Conservation (phyloP, 192 early-diverging fungal species). For the Coemansia sp. region DNA sequence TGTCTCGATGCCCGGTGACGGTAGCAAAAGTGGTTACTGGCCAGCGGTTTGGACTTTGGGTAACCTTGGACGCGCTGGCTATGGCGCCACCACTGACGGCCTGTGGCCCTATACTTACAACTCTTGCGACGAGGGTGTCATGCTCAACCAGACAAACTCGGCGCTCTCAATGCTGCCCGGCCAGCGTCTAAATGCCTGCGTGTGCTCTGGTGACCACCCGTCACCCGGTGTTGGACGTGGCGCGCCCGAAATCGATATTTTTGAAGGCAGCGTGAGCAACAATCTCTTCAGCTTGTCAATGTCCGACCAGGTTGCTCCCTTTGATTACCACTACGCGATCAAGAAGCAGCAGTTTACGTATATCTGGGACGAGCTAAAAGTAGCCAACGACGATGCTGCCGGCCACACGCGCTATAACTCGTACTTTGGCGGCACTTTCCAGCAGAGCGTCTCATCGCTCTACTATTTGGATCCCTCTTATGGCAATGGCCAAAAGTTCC, state of each 20-base stretch:
- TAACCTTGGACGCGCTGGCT: constrained; percentile 60
- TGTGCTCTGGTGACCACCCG: constrained; percentile 57
- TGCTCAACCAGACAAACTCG: constrained; percentile 59
- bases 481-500: constrained; percentile 36
- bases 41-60: constrained; percentile 61
- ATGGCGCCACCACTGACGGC: constrained; percentile 59
- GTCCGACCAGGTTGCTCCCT: constrained; percentile 57
- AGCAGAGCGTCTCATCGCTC: constrained; percentile 54
- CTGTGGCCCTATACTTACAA: constrained; percentile 59
- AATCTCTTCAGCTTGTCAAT: constrained; percentile 38
- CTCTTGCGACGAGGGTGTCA: constrained; percentile 56
- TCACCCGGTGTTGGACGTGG: constrained; percentile 56
- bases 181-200: constrained; percentile 57
- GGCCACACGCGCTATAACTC: constrained; percentile 45
- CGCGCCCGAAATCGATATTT: constrained; percentile 60
- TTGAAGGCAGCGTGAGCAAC: constrained; percentile 50
- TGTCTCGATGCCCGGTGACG: constrained; percentile 57
- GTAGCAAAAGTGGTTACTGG: constrained; percentile 54
- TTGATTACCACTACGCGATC: constrained; percentile 55
- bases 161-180: constrained; percentile 56
- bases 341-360: constrained; percentile 44
- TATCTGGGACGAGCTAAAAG: constrained; percentile 43
- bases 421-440: constrained; percentile 52
- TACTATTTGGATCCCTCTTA: constrained; percentile 38
- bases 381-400: constrained; percentile 17